A percentile compares a stretch with the other conserved stretches of the same genome.
Evolutionary conservation across 2,329 filamentous ascomycete species (phyloP).

Genomic region (Diaporthe aspalathi): DNA sequence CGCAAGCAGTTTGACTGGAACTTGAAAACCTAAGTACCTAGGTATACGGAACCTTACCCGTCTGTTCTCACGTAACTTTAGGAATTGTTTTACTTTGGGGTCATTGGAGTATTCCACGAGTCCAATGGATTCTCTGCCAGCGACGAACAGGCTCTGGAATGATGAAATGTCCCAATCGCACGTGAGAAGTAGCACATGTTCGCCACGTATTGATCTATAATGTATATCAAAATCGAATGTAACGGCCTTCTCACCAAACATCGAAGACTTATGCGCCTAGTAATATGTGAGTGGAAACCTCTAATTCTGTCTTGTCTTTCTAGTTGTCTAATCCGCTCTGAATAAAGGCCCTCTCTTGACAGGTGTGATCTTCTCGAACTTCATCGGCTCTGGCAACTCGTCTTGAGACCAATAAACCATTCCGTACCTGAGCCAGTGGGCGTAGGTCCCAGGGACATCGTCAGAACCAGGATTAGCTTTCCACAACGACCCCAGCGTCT

Average conservation of each 20-base stretch:
- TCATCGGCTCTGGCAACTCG: conserved; percentile 50
- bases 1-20: too few species aligned
- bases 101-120: too few species aligned
- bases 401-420: conserved; percentile 60
- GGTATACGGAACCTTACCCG: too few species aligned
- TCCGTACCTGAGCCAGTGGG: conserved; percentile 64
- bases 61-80: neutral
- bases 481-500: conserved; percentile 66
- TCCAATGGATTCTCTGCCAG: too few species aligned
- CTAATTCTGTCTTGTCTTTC: neutral
- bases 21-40: too few species aligned
- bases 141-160: too few species aligned
- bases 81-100: neutral
- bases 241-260: too few species aligned
- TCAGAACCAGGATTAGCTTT: conserved; percentile 61
- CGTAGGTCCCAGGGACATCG: conserved; percentile 62
- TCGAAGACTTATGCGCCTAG: too few species aligned
- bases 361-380: conserved; percentile 50
- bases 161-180: too few species aligned
- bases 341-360: conserved; percentile 51
- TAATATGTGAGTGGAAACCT: neutral
- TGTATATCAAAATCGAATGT: too few species aligned
- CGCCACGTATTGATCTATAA: too few species aligned
- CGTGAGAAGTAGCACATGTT: too few species aligned
- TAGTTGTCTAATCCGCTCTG: neutral